Evolutionary conservation across 345 rosid genomes (phyloP).

Genomic region (Eucalyptus marginata): DNA sequence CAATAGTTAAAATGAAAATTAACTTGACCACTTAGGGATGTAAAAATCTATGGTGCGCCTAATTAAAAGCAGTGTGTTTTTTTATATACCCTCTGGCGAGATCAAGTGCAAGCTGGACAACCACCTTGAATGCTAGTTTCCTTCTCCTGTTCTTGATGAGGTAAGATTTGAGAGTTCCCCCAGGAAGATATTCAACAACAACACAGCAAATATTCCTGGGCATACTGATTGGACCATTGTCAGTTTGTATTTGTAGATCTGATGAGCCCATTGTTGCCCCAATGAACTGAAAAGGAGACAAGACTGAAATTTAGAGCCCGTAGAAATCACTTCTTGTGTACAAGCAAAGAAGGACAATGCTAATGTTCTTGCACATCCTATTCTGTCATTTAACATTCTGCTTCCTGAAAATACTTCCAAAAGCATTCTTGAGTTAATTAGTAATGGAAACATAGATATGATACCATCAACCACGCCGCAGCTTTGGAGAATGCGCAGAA

Average conservation of each 20-base stretch:
- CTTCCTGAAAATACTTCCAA: not conserved
- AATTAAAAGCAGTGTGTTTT: not conserved
- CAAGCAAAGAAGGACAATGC: not conserved
- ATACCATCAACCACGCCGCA: not conserved
- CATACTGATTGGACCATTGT: conserved; percentile 70
- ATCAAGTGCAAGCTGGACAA: conserved; percentile 88
- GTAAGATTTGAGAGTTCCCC: conserved; percentile 81
- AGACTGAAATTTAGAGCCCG: not conserved
- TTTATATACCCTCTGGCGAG: conserved; percentile 85
- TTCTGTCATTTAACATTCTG: not conserved
- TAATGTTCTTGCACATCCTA: not conserved
- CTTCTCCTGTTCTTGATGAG: conserved; percentile 87
- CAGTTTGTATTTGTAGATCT: conserved; percentile 68
- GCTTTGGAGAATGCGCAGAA: not conserved
- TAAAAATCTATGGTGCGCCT: not conserved
- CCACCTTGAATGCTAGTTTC: conserved; percentile 89
- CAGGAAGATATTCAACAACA: conserved; percentile 94
- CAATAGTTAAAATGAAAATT: not conserved
- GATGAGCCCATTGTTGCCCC: conserved; percentile 98
- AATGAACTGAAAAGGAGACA: conserved; percentile 45
- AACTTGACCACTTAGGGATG: not conserved
- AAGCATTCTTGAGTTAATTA: not conserved
- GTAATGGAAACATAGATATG: not conserved
- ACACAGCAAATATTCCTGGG: conserved; percentile 91
- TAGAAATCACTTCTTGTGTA: not conserved